Evolutionary conservation across 225 moss, liverwort and hornwort species (phyloP).

Genomic region (Antitrichia curtipendula): DNA sequence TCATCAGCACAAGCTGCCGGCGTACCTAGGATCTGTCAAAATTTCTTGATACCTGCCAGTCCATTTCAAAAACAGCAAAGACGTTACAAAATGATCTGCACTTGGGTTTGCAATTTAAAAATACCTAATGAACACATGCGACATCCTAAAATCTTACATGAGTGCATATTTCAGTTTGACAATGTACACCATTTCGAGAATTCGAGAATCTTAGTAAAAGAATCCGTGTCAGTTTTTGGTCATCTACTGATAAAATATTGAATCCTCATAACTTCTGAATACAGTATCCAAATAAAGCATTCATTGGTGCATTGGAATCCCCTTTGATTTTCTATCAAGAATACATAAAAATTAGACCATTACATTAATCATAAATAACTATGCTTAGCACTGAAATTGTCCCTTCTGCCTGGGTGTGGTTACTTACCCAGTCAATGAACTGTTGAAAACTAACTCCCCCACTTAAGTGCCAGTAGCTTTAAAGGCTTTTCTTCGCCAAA

Average conservation of each 20-base stretch:
- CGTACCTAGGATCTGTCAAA: constrained; percentile 66
- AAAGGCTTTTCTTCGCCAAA: constrained; percentile 53
- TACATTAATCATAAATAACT: not conserved
- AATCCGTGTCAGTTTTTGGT: not conserved
- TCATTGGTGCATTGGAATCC: not conserved
- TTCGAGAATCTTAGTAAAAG: not conserved
- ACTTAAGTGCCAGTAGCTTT: constrained; percentile 54
- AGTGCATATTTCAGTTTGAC: not conserved
- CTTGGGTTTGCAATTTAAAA: not conserved
- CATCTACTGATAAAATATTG: not conserved
- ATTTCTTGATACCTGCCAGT: constrained; percentile 54
- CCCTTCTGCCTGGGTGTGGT: not conserved
- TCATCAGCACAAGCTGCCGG: constrained; percentile 83
- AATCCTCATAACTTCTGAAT: not conserved
- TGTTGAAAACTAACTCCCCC: constrained; percentile 74
- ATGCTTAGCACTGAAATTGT: not conserved
- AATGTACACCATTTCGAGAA: not conserved
- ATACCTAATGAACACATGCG: not conserved
- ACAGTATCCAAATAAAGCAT: not conserved
- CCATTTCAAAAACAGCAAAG: not conserved
- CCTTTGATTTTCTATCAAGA: not conserved
- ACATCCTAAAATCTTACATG: not conserved
- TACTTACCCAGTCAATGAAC: constrained; percentile 59
- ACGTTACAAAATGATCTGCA: not conserved
- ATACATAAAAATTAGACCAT: not conserved